These are phyloP conservation scores for Ulota crispa DNA, from an alignment of 225 moss, liverwort and hornwort genomes.

Conservation along the genomic window DNA sequence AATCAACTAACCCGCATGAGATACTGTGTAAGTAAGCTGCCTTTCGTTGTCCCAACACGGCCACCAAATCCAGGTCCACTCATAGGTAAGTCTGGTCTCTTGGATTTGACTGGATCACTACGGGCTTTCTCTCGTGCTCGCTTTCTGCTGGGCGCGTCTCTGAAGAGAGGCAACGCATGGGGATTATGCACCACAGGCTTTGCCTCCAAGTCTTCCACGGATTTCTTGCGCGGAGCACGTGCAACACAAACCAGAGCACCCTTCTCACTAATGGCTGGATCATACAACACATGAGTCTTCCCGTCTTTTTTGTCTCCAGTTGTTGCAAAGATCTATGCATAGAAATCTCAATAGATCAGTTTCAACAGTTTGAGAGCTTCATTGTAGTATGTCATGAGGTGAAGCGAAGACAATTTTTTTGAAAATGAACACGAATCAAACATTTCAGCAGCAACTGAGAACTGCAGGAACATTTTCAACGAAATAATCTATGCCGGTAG, in stretches of 20 bases:
- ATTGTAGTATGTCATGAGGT: not conserved
- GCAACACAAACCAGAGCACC: constrained; percentile 94
- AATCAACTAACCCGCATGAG: constrained; percentile 77
- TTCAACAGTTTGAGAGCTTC: not conserved
- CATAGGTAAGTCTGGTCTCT: constrained; percentile 88
- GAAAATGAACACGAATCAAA: not conserved
- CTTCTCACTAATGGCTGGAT: constrained; percentile 87
- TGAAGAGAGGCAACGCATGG: constrained; percentile 93
- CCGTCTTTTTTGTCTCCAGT: constrained; percentile 84
- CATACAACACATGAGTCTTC: constrained; percentile 80
- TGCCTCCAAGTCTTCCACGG: constrained; percentile 83
- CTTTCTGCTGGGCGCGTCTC: constrained; percentile 95
- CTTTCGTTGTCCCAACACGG: constrained; percentile 94
- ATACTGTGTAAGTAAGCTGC: constrained; percentile 95
- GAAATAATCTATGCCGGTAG: not conserved
- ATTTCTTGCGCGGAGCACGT: constrained; percentile 91
- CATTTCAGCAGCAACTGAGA: not conserved
- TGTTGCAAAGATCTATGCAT: constrained; percentile 82
- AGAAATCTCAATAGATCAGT: not conserved
- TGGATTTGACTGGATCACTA: constrained; percentile 84
- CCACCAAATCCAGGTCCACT: constrained; percentile 99
- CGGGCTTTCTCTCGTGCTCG: constrained; percentile 95
- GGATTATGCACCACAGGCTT: constrained; percentile 94
- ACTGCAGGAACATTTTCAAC: not conserved
- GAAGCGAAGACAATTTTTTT: not conserved